phyloP scores from a whole-genome alignment of 2,329 filamentous ascomycete species.

The Aureobasidium sp. region DNA sequence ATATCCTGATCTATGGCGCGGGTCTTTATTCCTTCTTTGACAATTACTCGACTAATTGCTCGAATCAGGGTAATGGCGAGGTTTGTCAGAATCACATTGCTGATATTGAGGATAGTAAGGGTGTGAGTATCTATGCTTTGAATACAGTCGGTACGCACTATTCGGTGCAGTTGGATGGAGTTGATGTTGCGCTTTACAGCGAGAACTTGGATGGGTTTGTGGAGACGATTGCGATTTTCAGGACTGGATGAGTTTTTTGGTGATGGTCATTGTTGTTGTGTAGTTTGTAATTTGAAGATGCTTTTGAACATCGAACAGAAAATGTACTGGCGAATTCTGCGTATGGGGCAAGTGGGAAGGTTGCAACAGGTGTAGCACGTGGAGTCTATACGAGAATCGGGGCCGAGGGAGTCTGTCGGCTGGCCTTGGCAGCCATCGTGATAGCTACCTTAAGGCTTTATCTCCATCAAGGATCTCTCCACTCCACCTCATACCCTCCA shows the following conservation, averaged over 20 bases:
- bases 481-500: too few species aligned
- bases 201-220: constrained; percentile 41
- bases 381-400: too few species aligned
- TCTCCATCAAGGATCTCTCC: too few species aligned
- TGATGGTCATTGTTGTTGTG: not conserved
- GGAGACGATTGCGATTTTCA: constrained; percentile 35
- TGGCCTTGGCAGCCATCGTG: too few species aligned
- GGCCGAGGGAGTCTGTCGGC: too few species aligned
- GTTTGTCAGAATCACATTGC: constrained; percentile 43
- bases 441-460: too few species aligned
- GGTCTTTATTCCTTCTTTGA: constrained; percentile 62
- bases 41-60: constrained; percentile 46
- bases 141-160: constrained; percentile 33
- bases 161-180: constrained; percentile 38
- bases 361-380: too few species aligned
- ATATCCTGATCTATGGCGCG: constrained; percentile 52
- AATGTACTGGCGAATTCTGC: too few species aligned
- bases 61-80: constrained; percentile 28
- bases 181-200: constrained; percentile 32
- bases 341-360: too few species aligned
- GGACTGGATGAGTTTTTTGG: constrained; percentile 8
- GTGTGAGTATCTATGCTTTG: constrained; percentile 36
- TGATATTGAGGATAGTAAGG: constrained; percentile 33
- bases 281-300: not conserved
- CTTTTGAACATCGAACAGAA: not conserved